phyloP scores from a whole-genome alignment of 1,284 basidiomycete species.

The Ganoderma multipileum region DNA sequence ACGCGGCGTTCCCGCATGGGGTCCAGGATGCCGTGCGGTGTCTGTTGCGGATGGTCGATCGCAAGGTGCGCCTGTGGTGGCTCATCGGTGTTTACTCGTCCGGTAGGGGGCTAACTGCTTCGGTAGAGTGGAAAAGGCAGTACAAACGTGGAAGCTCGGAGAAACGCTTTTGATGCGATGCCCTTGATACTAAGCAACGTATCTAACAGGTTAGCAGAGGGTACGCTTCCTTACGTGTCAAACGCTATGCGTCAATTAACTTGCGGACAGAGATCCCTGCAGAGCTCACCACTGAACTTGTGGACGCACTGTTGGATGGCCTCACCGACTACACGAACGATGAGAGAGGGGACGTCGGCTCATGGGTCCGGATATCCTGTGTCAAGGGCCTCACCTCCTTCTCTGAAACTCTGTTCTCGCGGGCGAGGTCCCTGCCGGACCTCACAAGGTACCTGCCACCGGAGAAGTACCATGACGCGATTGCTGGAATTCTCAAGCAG shows the following conservation, averaged over 20 bases:
- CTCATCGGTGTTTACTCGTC: neutral
- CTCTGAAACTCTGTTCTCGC: conserved; percentile 53
- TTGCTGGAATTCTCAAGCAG: conserved; percentile 84
- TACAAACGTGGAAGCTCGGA: conserved; percentile 68
- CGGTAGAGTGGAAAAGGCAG: conserved; percentile 42
- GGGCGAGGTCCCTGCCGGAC: conserved; percentile 47
- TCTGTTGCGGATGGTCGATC: conserved; percentile 64
- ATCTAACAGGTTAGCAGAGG: conserved; percentile 48
- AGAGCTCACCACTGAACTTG: conserved; percentile 50
- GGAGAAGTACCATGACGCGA: conserved; percentile 59
- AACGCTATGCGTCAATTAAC: neutral
- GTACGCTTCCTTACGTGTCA: conserved; percentile 45
- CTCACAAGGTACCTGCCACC: conserved; percentile 67
- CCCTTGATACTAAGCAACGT: conserved; percentile 61
- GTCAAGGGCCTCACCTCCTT: conserved; percentile 66
- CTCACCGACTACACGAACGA: conserved; percentile 92
- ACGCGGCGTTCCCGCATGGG: conserved; percentile 58
- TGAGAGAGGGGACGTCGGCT: conserved; percentile 96
- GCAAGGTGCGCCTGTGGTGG: conserved; percentile 51
- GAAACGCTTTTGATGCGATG: conserved; percentile 76
- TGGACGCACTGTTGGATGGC: conserved; percentile 65
- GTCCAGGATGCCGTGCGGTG: conserved; percentile 61
- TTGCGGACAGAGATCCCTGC: conserved; percentile 54
- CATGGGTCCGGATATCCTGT: conserved; percentile 90
- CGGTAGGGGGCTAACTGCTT: conserved; percentile 1